These are phyloP conservation scores for Porphyra umbilicalis DNA, from an alignment of 31 red algal species.

Conservation along the genomic window DNA sequence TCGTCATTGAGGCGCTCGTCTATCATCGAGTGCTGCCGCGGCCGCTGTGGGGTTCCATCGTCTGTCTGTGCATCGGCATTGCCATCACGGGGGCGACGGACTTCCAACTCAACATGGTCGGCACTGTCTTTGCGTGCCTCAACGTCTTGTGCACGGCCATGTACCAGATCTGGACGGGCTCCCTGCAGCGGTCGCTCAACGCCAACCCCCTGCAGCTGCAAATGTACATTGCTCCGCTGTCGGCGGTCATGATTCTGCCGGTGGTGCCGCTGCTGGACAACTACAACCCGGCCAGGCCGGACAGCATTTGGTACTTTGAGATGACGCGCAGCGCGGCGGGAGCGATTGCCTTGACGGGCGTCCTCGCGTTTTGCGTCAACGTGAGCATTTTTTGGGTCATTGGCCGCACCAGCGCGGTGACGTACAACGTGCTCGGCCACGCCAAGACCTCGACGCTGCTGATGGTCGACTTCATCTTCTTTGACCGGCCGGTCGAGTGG, in stretches of 20 bases:
- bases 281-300: conserved; percentile 31
- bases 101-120: conserved; percentile 65
- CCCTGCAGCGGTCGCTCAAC: conserved; percentile 80
- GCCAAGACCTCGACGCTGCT: conserved; percentile 89
- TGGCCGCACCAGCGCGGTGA: conserved; percentile 85
- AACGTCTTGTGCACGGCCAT: conserved; percentile 74
- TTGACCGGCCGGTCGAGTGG: conserved; percentile 56
- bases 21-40: conserved; percentile 50
- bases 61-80: conserved; percentile 64
- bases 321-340: conserved; percentile 5
- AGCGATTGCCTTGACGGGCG: conserved; percentile 62
- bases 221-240: conserved; percentile 84
- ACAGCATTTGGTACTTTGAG: conserved; percentile 56
- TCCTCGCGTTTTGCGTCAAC: conserved; percentile 86
- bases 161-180: conserved; percentile 91
- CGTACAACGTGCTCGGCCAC: conserved; percentile 90
- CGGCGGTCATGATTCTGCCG: conserved; percentile 72
- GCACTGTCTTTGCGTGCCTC: conserved; percentile 60
- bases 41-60: conserved; percentile 50
- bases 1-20: conserved; percentile 83
- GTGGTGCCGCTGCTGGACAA: conserved; percentile 77
- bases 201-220: conserved; percentile 88
- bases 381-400: conserved; percentile 91
- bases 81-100: conserved; percentile 68
- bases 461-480: conserved; percentile 74